phyloP scores from a whole-genome alignment of 768 basidiomycete species.

The Psilocybe tampanensis region DNA sequence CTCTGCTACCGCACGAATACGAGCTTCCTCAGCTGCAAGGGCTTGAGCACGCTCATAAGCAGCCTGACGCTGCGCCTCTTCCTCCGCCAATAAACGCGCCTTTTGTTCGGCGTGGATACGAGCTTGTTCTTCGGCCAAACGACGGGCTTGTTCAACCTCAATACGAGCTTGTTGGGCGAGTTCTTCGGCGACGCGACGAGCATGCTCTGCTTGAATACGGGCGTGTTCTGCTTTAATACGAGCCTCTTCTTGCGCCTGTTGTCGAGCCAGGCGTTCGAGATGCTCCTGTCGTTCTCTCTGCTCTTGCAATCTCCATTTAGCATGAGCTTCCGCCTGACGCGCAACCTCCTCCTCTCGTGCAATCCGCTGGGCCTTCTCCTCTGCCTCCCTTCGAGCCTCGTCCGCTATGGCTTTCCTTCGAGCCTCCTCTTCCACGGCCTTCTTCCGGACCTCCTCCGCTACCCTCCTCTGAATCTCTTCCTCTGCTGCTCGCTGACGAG shows the following conservation, averaged over 20 bases:
- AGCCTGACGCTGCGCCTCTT: background rate
- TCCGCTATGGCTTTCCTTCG: background rate
- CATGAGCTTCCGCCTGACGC: background rate
- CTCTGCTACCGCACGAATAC: background rate
- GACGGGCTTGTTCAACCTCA: background rate
- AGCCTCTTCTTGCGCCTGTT: background rate
- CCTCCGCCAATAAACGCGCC: background rate
- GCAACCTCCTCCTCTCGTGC: background rate
- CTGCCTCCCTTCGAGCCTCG: background rate
- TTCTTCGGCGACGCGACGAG: background rate
- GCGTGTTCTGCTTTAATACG: background rate
- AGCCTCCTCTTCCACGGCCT: conserved; percentile 1
- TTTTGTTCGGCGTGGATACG: background rate
- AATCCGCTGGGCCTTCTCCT: background rate
- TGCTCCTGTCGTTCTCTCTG: background rate
- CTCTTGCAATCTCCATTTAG: background rate
- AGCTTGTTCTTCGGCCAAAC: background rate
- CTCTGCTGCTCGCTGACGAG: background rate
- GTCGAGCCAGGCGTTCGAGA: background rate
- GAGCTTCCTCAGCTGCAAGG: background rate
- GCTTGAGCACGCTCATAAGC: background rate
- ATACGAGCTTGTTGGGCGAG: background rate
- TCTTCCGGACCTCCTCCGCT: background rate
- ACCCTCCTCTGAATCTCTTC: background rate
- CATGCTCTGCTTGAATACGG: background rate